Conservation (phyloP, 148 eudicot genomes). For the Linanthus parryae region DNA sequence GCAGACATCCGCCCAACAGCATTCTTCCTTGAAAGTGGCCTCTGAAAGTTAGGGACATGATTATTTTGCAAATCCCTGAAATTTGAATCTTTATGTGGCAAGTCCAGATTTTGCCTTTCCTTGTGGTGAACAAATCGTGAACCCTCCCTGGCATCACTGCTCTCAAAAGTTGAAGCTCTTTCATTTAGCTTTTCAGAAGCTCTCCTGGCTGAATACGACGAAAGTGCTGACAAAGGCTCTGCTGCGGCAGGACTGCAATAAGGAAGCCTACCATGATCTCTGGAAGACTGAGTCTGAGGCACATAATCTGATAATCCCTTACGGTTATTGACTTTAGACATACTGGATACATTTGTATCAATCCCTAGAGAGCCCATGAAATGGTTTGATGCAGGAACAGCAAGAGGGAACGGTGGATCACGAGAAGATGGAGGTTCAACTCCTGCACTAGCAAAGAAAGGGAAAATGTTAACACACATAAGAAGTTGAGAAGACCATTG, state of each 20-base stretch:
- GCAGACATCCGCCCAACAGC: conserved; percentile 65
- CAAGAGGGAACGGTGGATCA: conserved; percentile 90
- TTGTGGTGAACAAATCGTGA: conserved; percentile 54
- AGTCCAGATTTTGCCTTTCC: conserved; percentile 58
- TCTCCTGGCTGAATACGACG: conserved; percentile 55
- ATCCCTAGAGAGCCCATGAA: conserved; percentile 41
- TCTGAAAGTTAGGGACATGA: conserved; percentile 76
- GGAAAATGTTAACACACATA: conserved; percentile 36
- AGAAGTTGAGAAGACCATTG: background rate
- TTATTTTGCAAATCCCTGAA: conserved; percentile 54
- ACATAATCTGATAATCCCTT: conserved; percentile 71
- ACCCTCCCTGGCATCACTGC: conserved; percentile 45
- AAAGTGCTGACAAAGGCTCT: conserved; percentile 46
- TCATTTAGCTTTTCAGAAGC: conserved; percentile 69
- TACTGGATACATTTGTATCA: conserved; percentile 49
- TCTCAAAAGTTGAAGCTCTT: conserved; percentile 50
- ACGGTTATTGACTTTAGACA: conserved; percentile 41
- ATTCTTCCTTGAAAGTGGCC: conserved; percentile 76
- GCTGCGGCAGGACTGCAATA: conserved; percentile 37
- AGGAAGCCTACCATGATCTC: conserved; percentile 54
- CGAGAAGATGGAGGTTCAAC: conserved; percentile 97
- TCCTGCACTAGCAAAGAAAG: conserved; percentile 72
- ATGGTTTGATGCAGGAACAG: conserved; percentile 81
- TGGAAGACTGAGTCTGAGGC: conserved; percentile 68
- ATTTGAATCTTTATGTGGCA: conserved; percentile 53